phyloP scores from a whole-genome alignment of 2,329 filamentous ascomycete genomes.

The Cladosporium sp. region DNA sequence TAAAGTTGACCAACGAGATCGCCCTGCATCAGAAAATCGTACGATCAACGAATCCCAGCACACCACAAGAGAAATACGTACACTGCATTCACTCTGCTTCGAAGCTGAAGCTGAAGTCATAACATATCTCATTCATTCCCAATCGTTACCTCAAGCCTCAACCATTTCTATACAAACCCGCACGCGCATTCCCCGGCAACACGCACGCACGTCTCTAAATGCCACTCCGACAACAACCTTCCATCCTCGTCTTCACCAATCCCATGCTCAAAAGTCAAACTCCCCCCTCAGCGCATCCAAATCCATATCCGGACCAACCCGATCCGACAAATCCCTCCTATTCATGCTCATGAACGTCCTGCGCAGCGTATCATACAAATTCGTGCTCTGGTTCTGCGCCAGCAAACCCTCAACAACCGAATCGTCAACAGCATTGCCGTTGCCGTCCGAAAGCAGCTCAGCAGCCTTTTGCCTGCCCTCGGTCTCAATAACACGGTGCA shows the following conservation, averaged over 20 bases:
- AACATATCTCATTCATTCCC: neutral
- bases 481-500: slow-evolving; percentile 92
- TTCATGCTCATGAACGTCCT: slow-evolving; percentile 98
- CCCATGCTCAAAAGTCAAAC: slow-evolving; percentile 70
- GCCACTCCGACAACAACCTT: slow-evolving; percentile 14
- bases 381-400: slow-evolving; percentile 93
- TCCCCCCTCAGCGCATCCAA: slow-evolving; percentile 84
- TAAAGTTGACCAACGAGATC: too few relatives aligned
- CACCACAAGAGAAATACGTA: neutral
- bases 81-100: neutral
- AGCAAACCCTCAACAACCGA: slow-evolving; percentile 82
- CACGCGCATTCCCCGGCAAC: neutral
- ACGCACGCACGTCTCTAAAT: neutral
- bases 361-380: slow-evolving; percentile 89
- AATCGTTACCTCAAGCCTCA: neutral
- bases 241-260: neutral
- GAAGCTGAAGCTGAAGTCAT: neutral
- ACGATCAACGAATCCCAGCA: neutral
- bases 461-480: slow-evolving; percentile 80
- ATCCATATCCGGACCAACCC: slow-evolving; percentile 86
- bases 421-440: slow-evolving; percentile 58
- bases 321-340: slow-evolving; percentile 79
- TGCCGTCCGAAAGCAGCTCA: slow-evolving; percentile 69
- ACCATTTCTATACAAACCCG: neutral
- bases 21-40: neutral